Evolutionary conservation across 371 early-diverging fungal genomes (phyloP).

Genomic region (Mortierella sp.): DNA sequence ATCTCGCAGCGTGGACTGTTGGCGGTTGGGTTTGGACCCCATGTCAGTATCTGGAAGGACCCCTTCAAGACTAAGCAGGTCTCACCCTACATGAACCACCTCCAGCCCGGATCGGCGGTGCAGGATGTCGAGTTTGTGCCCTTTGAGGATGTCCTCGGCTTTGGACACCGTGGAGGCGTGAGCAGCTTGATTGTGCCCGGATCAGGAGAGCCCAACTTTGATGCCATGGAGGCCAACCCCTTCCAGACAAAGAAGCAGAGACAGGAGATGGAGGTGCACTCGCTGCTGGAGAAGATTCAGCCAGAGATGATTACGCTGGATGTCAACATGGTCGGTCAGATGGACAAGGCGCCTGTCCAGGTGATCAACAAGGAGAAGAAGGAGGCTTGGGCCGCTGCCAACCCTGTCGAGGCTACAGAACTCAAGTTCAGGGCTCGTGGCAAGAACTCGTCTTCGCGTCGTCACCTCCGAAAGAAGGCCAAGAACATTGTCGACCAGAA

Average conservation of each 20-base stretch:
- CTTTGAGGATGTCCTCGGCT: constrained; percentile 97
- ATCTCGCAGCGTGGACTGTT: constrained; percentile 92
- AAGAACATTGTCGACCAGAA: constrained; percentile 83
- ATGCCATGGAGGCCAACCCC: constrained; percentile 95
- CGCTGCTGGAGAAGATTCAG: constrained; percentile 90
- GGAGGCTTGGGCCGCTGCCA: constrained; percentile 60
- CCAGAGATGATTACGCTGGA: constrained; percentile 80
- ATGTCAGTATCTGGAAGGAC: constrained; percentile 92
- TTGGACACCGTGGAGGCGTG: constrained; percentile 91
- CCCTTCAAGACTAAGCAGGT: constrained; percentile 80
- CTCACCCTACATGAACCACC: constrained; percentile 93
- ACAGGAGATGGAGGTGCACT: constrained; percentile 93
- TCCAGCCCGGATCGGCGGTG: constrained; percentile 71
- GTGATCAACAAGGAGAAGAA: constrained; percentile 66
- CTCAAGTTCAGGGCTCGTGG: constrained; percentile 81
- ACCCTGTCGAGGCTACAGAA: constrained; percentile 62
- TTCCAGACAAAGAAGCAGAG: constrained; percentile 94
- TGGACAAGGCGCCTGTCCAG: constrained; percentile 70
- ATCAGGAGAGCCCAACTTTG: constrained; percentile 98
- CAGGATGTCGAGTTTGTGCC: constrained; percentile 87
- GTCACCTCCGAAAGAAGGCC: constrained; percentile 83
- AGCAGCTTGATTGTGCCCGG: constrained; percentile 93
- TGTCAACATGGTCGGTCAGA: constrained; percentile 79
- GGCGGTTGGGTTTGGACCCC: constrained; percentile 85
- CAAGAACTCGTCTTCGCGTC: constrained; percentile 81